A percentile compares a stretch with the other conserved stretches of the same genome.
These are phyloP conservation scores for Elsinoe batatas DNA, from an alignment of 2,329 filamentous ascomycete species.

Conservation along the genomic window DNA sequence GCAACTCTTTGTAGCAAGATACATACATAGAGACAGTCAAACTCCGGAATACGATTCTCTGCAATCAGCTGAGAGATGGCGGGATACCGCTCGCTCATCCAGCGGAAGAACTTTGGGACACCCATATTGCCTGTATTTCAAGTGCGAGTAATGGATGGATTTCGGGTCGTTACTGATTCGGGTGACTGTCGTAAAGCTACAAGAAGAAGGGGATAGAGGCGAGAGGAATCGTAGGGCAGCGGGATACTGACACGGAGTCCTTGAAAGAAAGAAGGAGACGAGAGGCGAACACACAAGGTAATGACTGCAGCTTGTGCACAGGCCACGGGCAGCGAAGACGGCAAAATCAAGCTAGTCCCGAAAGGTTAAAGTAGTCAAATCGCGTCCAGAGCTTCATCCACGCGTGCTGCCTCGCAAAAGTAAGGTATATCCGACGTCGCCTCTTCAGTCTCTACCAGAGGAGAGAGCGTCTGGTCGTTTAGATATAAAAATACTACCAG, in stretches of 20 bases:
- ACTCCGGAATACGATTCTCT: conserved; percentile 97
- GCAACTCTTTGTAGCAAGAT: background rate
- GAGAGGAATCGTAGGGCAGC: conserved; percentile 16
- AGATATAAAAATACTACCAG: too few relatives aligned
- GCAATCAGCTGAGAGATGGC: conserved; percentile 97
- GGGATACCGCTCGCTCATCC: conserved; percentile 98
- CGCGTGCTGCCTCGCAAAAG: background rate
- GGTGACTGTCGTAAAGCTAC: conserved; percentile 7
- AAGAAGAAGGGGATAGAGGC: background rate
- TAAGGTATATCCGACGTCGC: too few relatives aligned
- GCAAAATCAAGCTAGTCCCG: background rate
- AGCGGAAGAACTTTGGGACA: conserved; percentile 92
- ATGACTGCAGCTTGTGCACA: conserved; percentile 5
- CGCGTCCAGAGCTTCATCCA: background rate
- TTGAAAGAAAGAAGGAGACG: conserved; percentile 23
- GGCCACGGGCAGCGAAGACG: background rate
- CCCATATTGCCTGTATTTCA: conserved; percentile 29
- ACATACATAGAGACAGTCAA: conserved; percentile 84
- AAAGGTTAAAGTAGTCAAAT: background rate
- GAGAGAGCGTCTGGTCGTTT: too few relatives aligned
- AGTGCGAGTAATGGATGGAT: conserved; percentile 15
- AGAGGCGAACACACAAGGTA: conserved; percentile 2
- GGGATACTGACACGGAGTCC: conserved; percentile 31
- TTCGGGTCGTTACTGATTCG: conserved; percentile 3
- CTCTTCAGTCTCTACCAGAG: too few relatives aligned